These are phyloP conservation scores for Zymoseptoria passerinii DNA, from an alignment of 2,329 filamentous ascomycete species.

Conservation along the genomic window DNA sequence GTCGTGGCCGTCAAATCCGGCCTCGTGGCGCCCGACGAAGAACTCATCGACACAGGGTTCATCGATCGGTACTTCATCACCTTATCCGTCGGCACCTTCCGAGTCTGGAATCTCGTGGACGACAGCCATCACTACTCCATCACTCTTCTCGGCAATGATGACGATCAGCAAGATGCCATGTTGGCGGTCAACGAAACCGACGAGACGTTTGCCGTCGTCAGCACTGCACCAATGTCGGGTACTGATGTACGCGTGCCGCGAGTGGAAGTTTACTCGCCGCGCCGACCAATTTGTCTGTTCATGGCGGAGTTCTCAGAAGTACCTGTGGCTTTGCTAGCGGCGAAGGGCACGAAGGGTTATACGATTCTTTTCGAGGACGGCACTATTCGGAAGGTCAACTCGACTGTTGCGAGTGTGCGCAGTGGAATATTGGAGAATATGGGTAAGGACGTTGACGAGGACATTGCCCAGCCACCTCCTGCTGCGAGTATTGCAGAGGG, in stretches of 20 bases:
- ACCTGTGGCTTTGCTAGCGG: slow-evolving; percentile 58
- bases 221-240: not conserved
- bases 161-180: slow-evolving; percentile 16
- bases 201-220: slow-evolving; percentile 35
- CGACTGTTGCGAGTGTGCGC: not conserved
- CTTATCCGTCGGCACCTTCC: slow-evolving; percentile 61
- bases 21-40: slow-evolving; percentile 36
- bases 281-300: slow-evolving; percentile 49
- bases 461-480: not conserved
- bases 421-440: not conserved
- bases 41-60: slow-evolving; percentile 56
- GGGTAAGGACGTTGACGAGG: not conserved
- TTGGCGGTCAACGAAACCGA: slow-evolving; percentile 61
- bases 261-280: slow-evolving; percentile 56
- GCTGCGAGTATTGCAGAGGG: not conserved
- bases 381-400: slow-evolving; percentile 47
- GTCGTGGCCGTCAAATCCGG: slow-evolving; percentile 57
- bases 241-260: slow-evolving; percentile 8
- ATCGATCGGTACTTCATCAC: slow-evolving; percentile 66
- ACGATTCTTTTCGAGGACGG: slow-evolving; percentile 67
- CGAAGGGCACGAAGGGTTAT: slow-evolving; percentile 60
- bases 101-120: slow-evolving; percentile 76
- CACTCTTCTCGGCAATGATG: slow-evolving; percentile 39
- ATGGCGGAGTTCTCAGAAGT: slow-evolving; percentile 32
- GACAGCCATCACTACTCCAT: slow-evolving; percentile 64